phyloP scores from a whole-genome alignment of 768 basidiomycete genomes.

The Phlebiopsis gigantea region DNA sequence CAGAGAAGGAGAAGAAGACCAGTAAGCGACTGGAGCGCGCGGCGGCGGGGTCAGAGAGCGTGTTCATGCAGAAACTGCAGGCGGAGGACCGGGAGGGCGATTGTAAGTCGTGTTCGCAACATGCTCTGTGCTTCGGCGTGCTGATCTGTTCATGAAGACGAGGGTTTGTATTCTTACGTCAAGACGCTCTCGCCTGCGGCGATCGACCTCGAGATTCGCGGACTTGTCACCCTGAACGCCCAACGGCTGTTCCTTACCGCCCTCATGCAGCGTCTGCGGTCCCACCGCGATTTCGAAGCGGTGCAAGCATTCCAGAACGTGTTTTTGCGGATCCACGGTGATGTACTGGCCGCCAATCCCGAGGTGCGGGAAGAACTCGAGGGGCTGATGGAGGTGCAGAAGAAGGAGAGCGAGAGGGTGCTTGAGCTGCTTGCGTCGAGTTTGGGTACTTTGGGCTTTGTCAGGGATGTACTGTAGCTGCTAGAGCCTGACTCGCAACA shows the following conservation, averaged over 20 bases:
- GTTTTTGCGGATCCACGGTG: constrained; percentile 81
- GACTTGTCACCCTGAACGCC: constrained; percentile 58
- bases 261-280: constrained; percentile 63
- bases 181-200: constrained; percentile 89
- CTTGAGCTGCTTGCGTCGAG: constrained; percentile 70
- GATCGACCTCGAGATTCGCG: constrained; percentile 86
- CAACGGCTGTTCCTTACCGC: constrained; percentile 69
- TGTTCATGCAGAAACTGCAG: constrained; percentile 63
- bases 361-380: constrained; percentile 60
- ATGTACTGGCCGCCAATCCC: constrained; percentile 64
- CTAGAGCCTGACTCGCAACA: no score
- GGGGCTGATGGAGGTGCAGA: constrained; percentile 58
- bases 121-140: not conserved
- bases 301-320: constrained; percentile 85
- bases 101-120: constrained; percentile 49
- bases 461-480: constrained; percentile 55
- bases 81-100: constrained; percentile 51
- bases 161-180: constrained; percentile 75
- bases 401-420: constrained; percentile 72
- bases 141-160: constrained; percentile 42
- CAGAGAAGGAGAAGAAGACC: constrained; percentile 32
- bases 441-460: constrained; percentile 70
- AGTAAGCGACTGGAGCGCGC: constrained; percentile 46
- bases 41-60: constrained; percentile 50
- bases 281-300: constrained; percentile 91